Evolutionary conservation across 371 early-diverging fungal species (phyloP).

Genomic region (Rhizopus delemar): DNA sequence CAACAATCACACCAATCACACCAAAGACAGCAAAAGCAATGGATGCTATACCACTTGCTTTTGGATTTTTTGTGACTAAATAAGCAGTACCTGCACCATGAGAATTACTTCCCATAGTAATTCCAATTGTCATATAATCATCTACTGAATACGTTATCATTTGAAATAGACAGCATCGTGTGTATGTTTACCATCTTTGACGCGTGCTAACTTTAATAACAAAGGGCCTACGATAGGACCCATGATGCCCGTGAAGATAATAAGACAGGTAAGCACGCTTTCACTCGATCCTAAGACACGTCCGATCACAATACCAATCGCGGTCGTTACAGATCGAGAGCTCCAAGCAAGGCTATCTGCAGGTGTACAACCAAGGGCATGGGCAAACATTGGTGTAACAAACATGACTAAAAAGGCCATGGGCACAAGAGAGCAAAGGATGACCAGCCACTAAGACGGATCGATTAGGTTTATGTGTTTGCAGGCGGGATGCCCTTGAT

Average conservation of each 20-base stretch:
- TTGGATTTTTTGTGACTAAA: conserved; percentile 26
- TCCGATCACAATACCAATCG: conserved; percentile 40
- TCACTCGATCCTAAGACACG: conserved; percentile 28
- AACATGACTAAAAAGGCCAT: conserved; percentile 33
- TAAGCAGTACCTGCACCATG: conserved; percentile 41
- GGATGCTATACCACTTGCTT: conserved; percentile 34
- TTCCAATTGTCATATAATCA: conserved; percentile 38
- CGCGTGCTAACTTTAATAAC: conserved; percentile 27
- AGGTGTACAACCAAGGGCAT: conserved; percentile 28
- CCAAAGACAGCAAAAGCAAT: conserved; percentile 39
- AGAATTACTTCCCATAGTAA: conserved; percentile 36
- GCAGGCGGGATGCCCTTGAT: background rate
- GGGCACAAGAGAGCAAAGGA: conserved; percentile 19
- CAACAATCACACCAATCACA: conserved; percentile 30
- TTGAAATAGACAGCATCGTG: background rate
- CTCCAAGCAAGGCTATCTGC: conserved; percentile 27
- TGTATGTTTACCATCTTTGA: conserved; percentile 24
- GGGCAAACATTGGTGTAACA: conserved; percentile 37
- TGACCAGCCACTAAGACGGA: conserved; percentile 18
- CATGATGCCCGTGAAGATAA: conserved; percentile 32
- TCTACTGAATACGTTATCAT: conserved; percentile 15
- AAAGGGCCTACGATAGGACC: conserved; percentile 29
- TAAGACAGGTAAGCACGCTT: conserved; percentile 32
- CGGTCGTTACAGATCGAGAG: conserved; percentile 34
- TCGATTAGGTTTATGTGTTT: background rate